phyloP scores from a whole-genome alignment of 2,329 filamentous ascomycete genomes.

The Aspergillus ochraceus region DNA sequence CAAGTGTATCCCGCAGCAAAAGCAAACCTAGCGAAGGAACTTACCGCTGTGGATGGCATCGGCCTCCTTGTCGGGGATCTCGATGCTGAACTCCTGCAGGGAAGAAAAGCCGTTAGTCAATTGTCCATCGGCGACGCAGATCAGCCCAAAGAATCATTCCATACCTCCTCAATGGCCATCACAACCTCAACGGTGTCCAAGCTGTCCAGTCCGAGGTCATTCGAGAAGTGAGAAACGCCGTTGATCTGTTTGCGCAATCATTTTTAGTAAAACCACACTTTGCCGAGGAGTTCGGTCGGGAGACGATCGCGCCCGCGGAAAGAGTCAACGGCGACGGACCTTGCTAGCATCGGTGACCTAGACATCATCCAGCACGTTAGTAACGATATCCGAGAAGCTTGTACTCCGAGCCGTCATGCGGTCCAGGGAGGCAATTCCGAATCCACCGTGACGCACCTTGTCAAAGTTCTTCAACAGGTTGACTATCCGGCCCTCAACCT shows the following conservation, averaged over 20 bases:
- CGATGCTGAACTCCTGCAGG: constrained; percentile 76
- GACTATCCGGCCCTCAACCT: constrained; percentile 90
- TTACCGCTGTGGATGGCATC: constrained; percentile 91
- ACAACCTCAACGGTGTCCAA: constrained; percentile 99
- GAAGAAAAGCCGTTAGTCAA: constrained; percentile 12
- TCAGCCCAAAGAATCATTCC: constrained; percentile 8
- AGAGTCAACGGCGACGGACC: constrained; percentile 27
- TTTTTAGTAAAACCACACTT: constrained; percentile 21
- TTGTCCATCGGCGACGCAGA: constrained; percentile 12
- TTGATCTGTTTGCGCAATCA: constrained; percentile 64
- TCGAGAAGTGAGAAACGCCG: constrained; percentile 83
- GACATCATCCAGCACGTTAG: constrained; percentile 7
- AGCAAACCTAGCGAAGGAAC: constrained; percentile 35
- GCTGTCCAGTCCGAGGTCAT: constrained; percentile 95
- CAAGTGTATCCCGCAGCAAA: not conserved
- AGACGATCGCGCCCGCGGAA: not conserved
- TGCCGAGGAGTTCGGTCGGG: not conserved
- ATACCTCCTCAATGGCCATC: constrained; percentile 98
- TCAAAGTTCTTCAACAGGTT: constrained; percentile 94
- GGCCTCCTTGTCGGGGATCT: constrained; percentile 97
- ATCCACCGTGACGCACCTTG: constrained; percentile 66
- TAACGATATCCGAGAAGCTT: constrained; percentile 7
- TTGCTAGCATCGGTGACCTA: constrained; percentile 43
- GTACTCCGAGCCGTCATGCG: not conserved
- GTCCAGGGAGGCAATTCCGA: constrained; percentile 6